Evolutionary conservation across 495 filamentous ascomycete species (phyloP), one percentile per base, ranked within the genome.

Genomic region (Penicillium desertorum): DNA sequence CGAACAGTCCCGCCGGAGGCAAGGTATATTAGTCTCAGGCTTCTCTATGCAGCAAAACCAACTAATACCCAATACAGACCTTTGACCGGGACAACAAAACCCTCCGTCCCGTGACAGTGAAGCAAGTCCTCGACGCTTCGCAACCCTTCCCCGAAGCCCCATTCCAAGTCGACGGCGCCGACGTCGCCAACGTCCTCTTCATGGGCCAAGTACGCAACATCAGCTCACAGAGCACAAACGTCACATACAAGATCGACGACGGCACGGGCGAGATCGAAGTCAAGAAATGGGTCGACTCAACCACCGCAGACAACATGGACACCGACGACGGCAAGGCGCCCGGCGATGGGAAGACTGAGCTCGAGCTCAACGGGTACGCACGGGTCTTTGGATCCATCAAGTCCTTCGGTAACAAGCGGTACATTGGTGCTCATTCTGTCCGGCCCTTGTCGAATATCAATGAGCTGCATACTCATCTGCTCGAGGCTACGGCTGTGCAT

Each of bases 181-280:
- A 88, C 63, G 73, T 88, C 41, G 62, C 59, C 47, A 67, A 55
- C 74, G 77, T 97, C 54, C 91, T 88, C 25, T 84, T 97, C 65
- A 83, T 97, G 61, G 95, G 90, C 32, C 92, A 96, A 76, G 87
- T 98, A 39, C 89, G 90, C 66, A 86, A 88, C 69, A 86, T 96
- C 72, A 88, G 84, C 67, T 78, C 81, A n/a, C 91, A 96, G 76
- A 80, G 88, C 46, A 96, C 93, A 54, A 95, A 96, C 77, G 81
- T 89, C 58, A 96, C 89, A 32, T 97, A 96, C 82, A 88, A 85
- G 62, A 74, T 98, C 62, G 95, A 98, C 75, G 94, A 98, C 75
- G 94, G 95, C 71, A 98, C 94, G 1, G 94, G 90, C 56, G 79
- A 84, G 27, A 85, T 96, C 54, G 94, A 98, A 78, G 92, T 91